These are phyloP conservation scores for Hyaloscypha finlandica DNA, from an alignment of 495 filamentous ascomycete genomes.

Conservation along the genomic window DNA sequence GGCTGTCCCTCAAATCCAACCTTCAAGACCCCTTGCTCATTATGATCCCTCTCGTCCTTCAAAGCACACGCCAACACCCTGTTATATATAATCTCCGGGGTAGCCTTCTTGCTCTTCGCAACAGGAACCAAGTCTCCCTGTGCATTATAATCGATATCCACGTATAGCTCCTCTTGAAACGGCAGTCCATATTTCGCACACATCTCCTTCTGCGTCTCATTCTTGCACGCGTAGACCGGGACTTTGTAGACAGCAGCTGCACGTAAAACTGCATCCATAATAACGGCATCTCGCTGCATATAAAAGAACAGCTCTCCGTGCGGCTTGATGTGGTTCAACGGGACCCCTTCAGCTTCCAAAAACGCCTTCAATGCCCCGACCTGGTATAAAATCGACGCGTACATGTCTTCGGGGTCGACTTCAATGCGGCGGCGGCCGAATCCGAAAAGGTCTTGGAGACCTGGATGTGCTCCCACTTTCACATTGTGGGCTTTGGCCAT, in stretches of 20 bases:
- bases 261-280: slow-evolving; percentile 53
- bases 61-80: slow-evolving; percentile 12
- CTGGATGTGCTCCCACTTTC: slow-evolving; percentile 60
- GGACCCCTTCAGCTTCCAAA: slow-evolving; percentile 53
- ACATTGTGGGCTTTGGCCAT: slow-evolving; percentile 56
- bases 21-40: slow-evolving; percentile 18
- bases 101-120: slow-evolving; percentile 21
- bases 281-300: slow-evolving; percentile 51
- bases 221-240: slow-evolving; percentile 58
- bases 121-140: slow-evolving; percentile 35
- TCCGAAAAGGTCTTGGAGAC: slow-evolving; percentile 59
- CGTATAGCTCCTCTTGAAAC: slow-evolving; percentile 60
- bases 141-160: slow-evolving; percentile 58
- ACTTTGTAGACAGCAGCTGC: slow-evolving; percentile 51
- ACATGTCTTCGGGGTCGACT: slow-evolving; percentile 55
- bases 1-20: slow-evolving; percentile 22
- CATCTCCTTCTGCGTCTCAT: slow-evolving; percentile 53
- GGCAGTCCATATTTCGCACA: slow-evolving; percentile 52
- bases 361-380: slow-evolving; percentile 60
- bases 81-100: slow-evolving; percentile 20
- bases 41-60: slow-evolving; percentile 19
- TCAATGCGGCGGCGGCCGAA: slow-evolving; percentile 62
- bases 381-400: slow-evolving; percentile 59
- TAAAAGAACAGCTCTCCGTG: slow-evolving; percentile 59
- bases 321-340: slow-evolving; percentile 61